phyloP scores from a whole-genome alignment of 441 rosid species.

The Croton setiger region DNA sequence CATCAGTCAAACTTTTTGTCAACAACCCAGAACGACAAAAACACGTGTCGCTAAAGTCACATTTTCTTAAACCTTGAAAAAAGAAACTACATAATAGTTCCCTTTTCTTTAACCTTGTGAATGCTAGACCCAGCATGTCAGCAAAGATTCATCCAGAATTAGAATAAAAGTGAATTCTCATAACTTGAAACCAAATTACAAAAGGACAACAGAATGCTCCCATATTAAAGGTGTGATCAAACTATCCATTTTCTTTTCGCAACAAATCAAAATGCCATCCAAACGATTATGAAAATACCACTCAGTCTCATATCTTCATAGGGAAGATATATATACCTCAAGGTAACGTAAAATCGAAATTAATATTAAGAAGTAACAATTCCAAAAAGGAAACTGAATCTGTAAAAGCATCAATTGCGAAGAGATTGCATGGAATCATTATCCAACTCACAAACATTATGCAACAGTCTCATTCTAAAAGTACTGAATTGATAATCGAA shows the following conservation, averaged over 20 bases:
- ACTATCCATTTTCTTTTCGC: too few species aligned
- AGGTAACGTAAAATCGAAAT: too few species aligned
- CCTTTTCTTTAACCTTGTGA: not conserved
- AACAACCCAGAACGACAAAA: not conserved
- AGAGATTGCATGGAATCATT: not conserved
- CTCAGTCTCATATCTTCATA: too few species aligned
- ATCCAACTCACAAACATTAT: not conserved
- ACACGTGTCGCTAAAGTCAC: not conserved
- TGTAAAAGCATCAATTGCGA: too few species aligned
- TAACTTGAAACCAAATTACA: not conserved
- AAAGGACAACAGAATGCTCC: not conserved
- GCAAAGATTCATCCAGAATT: not conserved
- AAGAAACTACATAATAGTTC: not conserved
- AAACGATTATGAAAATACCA: too few species aligned
- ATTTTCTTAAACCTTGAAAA: not conserved
- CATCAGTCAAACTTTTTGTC: not conserved
- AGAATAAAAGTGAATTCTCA: not conserved
- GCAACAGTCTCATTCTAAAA: not conserved
- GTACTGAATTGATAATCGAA: not conserved
- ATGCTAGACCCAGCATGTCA: not conserved
- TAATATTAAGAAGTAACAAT: too few species aligned
- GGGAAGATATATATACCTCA: too few species aligned
- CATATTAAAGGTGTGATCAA: too few species aligned
- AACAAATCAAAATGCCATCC: too few species aligned
- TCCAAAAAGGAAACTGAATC: too few species aligned